phyloP scores from a whole-genome alignment of 106 monocot genomes.

The Acorus calamus region DNA sequence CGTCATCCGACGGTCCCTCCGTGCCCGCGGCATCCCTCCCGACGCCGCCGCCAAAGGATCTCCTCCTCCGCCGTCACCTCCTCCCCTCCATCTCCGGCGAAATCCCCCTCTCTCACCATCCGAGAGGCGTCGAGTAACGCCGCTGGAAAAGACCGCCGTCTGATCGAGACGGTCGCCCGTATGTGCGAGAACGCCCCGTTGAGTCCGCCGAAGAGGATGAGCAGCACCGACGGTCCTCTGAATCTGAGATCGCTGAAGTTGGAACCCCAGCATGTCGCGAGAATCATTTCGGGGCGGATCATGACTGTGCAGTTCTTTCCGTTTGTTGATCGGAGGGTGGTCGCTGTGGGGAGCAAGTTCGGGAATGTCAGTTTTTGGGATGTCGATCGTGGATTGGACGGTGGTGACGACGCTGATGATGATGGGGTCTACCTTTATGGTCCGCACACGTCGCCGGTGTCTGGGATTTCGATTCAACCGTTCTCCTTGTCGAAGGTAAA shows the following conservation, averaged over 20 bases:
- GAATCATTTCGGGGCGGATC: conserved; percentile 36
- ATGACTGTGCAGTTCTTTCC: conserved; percentile 44
- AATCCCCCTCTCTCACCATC: conserved; percentile 6
- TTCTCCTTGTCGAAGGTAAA: conserved; percentile 31
- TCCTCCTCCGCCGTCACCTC: too few relatives aligned
- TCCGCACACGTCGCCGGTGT: conserved; percentile 47
- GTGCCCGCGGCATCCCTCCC: conserved; percentile 47
- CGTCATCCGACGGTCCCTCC: conserved; percentile 58
- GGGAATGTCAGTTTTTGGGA: conserved; percentile 76
- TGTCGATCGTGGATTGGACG: conserved; percentile 20
- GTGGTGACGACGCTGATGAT: conserved; percentile 26
- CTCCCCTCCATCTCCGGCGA: conserved; percentile 1
- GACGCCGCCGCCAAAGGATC: neutral
- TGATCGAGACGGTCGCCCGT: conserved; percentile 5
- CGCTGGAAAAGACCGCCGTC: neutral
- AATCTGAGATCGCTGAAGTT: conserved; percentile 25
- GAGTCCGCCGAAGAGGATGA: neutral
- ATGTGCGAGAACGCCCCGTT: conserved; percentile 13
- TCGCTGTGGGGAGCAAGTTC: conserved; percentile 37
- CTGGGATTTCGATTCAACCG: conserved; percentile 45
- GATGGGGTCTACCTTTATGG: conserved; percentile 10
- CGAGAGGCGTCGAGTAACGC: conserved; percentile 12
- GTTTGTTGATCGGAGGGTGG: conserved; percentile 26
- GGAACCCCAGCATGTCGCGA: conserved; percentile 26
- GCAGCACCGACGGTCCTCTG: neutral